Evolutionary conservation across 805 yeast genomes (phyloP).

Genomic region (Schwanniomyces sp.): DNA sequence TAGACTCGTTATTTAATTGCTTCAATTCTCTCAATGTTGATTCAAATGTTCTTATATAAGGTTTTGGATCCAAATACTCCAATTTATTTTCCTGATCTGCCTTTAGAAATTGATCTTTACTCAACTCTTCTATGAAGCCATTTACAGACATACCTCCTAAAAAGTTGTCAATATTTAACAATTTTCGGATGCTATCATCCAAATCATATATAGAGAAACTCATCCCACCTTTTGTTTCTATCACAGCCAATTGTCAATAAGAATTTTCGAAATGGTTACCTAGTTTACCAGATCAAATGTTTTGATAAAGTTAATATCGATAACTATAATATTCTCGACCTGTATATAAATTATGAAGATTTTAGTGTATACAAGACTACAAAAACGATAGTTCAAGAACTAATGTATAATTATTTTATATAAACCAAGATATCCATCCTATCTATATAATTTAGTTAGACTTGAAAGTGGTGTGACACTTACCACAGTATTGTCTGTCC

Average conservation of each 20-base stretch:
- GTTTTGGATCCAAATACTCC: conserved; percentile 81
- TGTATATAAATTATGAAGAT: background rate
- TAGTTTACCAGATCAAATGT: background rate
- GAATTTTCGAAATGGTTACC: background rate
- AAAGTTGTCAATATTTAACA: conserved; percentile 61
- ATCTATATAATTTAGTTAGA: conserved; percentile 17
- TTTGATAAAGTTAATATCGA: background rate
- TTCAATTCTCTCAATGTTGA: conserved; percentile 74
- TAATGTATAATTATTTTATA: background rate
- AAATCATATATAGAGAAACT: conserved; percentile 55
- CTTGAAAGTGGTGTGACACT: conserved; percentile 95
- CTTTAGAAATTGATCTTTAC: conserved; percentile 60
- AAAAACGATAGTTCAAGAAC: background rate
- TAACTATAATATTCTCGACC: background rate
- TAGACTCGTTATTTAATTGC: conserved; percentile 57
- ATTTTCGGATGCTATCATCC: conserved; percentile 59
- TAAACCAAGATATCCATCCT: background rate
- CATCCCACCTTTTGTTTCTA: conserved; percentile 17
- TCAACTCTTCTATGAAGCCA: conserved; percentile 77
- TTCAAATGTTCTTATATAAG: conserved; percentile 91
- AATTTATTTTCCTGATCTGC: conserved; percentile 51
- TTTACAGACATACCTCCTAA: conserved; percentile 69
- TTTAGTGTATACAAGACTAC: background rate
- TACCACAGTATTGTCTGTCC: conserved; percentile 99
- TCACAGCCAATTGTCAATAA: background rate